phyloP scores from a whole-genome alignment of 169 alveolate genomes.

The Plasmodium chabaudi region DNA sequence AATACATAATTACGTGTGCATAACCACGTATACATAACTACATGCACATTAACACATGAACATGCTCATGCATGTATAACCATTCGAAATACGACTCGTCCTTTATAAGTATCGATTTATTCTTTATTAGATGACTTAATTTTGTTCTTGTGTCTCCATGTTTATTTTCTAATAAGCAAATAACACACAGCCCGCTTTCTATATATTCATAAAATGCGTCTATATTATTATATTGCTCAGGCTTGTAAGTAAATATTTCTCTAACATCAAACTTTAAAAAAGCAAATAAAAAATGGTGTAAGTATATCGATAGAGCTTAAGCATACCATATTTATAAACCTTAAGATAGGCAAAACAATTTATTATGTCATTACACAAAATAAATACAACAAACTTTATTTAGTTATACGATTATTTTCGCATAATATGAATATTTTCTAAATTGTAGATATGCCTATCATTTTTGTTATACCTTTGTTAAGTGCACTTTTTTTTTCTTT shows the following conservation, averaged over 20 bases:
- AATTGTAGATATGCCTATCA: neutral
- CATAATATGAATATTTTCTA: too few relatives aligned
- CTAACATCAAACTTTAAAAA: constrained; percentile 37
- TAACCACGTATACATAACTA: neutral
- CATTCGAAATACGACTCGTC: constrained; percentile 68
- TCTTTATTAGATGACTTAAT: constrained; percentile 36
- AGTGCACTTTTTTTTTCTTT: constrained; percentile 61
- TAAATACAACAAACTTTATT: too few relatives aligned
- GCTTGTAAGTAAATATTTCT: constrained; percentile 38
- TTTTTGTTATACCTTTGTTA: constrained; percentile 38
- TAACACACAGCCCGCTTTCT: constrained; percentile 69
- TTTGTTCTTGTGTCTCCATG: constrained; percentile 38
- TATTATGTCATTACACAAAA: too few relatives aligned
- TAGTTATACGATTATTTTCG: too few relatives aligned
- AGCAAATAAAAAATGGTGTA: constrained; percentile 2
- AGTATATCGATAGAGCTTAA: too few relatives aligned
- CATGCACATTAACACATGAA: neutral
- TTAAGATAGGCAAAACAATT: neutral
- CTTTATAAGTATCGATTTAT: constrained; percentile 51
- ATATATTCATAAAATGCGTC: constrained; percentile 65
- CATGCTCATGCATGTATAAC: constrained; percentile 14
- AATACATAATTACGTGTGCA: neutral
- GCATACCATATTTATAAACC: neutral
- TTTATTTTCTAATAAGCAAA: constrained; percentile 31
- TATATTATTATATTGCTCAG: constrained; percentile 50